These are phyloP conservation scores for Lunularia cruciata DNA, from an alignment of 225 moss, liverwort and hornwort genomes.

Conservation along the genomic window DNA sequence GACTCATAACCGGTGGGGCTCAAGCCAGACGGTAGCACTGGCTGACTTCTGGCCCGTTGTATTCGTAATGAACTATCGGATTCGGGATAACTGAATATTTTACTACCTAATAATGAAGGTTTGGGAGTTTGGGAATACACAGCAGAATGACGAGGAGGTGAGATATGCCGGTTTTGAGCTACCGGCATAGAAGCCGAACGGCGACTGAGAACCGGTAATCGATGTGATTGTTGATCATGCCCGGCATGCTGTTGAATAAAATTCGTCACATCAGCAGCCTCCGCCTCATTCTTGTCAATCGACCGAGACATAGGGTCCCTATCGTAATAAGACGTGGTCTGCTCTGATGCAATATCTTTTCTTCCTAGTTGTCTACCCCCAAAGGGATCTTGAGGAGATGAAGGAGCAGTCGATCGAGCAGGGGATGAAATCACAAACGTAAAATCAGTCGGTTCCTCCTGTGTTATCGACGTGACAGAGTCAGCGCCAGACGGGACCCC, in stretches of 20 bases:
- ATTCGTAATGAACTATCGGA: not conserved
- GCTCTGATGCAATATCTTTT: not conserved
- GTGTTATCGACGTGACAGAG: not conserved
- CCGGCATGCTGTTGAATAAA: not conserved
- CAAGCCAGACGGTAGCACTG: not conserved
- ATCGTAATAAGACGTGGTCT: not conserved
- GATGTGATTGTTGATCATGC: not conserved
- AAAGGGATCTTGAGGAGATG: not conserved
- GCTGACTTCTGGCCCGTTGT: constrained; percentile 19
- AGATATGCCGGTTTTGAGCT: not conserved
- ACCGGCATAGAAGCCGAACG: constrained; percentile 10
- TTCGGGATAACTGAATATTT: not conserved
- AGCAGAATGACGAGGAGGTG: not conserved
- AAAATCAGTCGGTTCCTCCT: constrained; percentile 6
- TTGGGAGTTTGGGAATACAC: not conserved
- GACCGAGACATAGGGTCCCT: not conserved
- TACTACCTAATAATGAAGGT: not conserved
- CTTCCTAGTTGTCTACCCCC: not conserved
- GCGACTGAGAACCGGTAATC: not conserved
- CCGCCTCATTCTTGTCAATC: not conserved
- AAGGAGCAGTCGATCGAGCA: not conserved
- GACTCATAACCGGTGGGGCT: not conserved
- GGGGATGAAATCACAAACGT: constrained; percentile 16
- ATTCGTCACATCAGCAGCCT: constrained; percentile 18
- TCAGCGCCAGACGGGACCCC: not conserved